Evolutionary conservation across 139 green algal genomes (phyloP), one percentile per base, ranked within the genome.

Genomic region (Chlamydomonas asymmetrica): DNA sequence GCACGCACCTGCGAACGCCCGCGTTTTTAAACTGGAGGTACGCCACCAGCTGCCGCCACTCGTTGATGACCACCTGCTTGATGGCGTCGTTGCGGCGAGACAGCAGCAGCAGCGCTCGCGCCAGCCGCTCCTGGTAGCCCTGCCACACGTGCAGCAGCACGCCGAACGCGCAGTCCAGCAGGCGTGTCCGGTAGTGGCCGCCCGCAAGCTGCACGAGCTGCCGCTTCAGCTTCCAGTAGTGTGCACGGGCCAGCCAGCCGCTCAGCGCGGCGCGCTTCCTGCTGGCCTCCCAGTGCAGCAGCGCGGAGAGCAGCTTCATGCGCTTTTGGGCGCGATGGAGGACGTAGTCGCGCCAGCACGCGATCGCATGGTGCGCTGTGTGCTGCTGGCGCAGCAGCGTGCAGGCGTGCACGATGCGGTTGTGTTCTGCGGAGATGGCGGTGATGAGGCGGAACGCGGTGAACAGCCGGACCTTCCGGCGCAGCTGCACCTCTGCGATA

Each of bases 301-400:
- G 43, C 60, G 61, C 68, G n/a, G 59, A 48, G 60, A 82, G 48
- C 61, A 78, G 18, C 76, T 77, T 60, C 67, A 76, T 76, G 57
- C 70, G 70, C 70, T 68, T 68, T 6, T 13, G 27, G 29, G 56
- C 31, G 0, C 31, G 10, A 6, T 29, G 7, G 29, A 76, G 7
- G 34, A 76, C 70, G 2, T 31, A 25, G 4, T 35, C 57, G 9
- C 57, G 56, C 70, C 70, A 76, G 10, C 31, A 31, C 70, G 70
- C 18, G 57, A 54, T 18, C 66, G 50, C 16, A 54, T 7, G 31
- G 32, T 35, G 54, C 23, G 8, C 23, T 59, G 60, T 52, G 54
- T 75, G 69, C 29, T 22, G 9, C 29, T 22, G 35, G 61, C 35
- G 45, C 29, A 4, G 22, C 16, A 73, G 50, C 23, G 54, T 68